A percentile compares a stretch with the other conserved stretches of the same genome.
These are phyloP conservation scores for Talaromyces ruber DNA, from an alignment of 495 filamentous ascomycete species.

Conservation along the genomic window DNA sequence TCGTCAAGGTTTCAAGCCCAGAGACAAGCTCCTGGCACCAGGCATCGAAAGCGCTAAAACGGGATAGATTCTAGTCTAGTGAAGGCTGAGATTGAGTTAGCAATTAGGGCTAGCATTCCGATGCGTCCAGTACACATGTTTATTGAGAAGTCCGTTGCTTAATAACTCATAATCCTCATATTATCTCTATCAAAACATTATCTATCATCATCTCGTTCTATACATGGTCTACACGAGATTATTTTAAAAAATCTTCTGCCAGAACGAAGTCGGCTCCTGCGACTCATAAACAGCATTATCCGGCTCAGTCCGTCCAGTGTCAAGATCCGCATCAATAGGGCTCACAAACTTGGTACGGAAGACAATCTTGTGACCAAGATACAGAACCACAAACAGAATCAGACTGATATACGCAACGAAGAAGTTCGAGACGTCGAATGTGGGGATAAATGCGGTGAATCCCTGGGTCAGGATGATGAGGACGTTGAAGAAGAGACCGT, in stretches of 20 bases:
- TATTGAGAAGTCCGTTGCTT: neutral
- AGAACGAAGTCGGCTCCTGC: slow-evolving; percentile 27
- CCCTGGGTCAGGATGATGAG: slow-evolving; percentile 62
- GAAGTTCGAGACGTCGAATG: slow-evolving; percentile 48
- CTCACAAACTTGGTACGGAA: slow-evolving; percentile 32
- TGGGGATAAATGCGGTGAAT: slow-evolving; percentile 56
- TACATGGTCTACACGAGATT: neutral
- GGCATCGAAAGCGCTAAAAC: too few relatives aligned
- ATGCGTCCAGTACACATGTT: too few relatives aligned
- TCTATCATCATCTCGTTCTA: neutral
- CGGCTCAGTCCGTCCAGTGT: slow-evolving; percentile 30
- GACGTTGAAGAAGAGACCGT: slow-evolving; percentile 56
- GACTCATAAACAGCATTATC: slow-evolving; percentile 41
- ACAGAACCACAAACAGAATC: slow-evolving; percentile 52
- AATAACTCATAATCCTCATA: neutral
- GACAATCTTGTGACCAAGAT: slow-evolving; percentile 48
- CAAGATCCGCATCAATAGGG: slow-evolving; percentile 37
- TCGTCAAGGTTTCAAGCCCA: too few relatives aligned
- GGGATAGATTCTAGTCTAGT: too few relatives aligned
- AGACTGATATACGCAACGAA: slow-evolving; percentile 56
- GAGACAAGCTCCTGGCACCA: too few relatives aligned
- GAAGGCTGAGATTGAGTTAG: too few relatives aligned
- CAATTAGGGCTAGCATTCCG: too few relatives aligned
- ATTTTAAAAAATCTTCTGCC: slow-evolving; percentile 1
- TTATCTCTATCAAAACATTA: neutral